These are phyloP conservation scores for Colletotrichum shisoi DNA, from an alignment of 2,329 filamentous ascomycete genomes.

Conservation along the genomic window DNA sequence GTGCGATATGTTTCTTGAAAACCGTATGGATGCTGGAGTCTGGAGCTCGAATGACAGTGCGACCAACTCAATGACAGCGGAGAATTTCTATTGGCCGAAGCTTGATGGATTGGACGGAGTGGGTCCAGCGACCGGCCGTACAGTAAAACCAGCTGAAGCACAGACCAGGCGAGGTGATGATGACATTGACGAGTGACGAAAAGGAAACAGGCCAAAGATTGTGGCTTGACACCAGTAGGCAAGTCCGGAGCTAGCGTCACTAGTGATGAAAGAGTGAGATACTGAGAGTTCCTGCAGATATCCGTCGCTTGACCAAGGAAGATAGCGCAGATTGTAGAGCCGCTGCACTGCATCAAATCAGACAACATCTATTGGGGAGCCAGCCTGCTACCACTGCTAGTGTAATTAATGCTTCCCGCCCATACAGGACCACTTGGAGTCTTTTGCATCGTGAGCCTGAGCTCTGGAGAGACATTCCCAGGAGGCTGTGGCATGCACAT, in stretches of 20 bases:
- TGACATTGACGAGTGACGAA: slow-evolving; percentile 2
- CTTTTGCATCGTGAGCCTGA: not conserved
- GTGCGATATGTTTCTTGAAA: not conserved
- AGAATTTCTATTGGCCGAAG: slow-evolving; percentile 28
- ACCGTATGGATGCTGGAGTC: rapidly evolving
- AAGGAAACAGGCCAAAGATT: slow-evolving; percentile 24
- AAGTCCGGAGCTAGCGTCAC: slow-evolving; percentile 35
- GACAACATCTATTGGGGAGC: not conserved
- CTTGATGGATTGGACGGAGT: slow-evolving; percentile 18
- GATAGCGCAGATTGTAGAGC: not conserved
- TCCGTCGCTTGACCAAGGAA: slow-evolving; percentile 14
- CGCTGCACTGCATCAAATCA: not conserved
- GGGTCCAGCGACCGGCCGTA: not conserved
- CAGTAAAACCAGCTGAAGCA: slow-evolving; percentile 33
- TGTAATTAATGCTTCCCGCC: too few species aligned
- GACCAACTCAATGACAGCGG: rapidly evolving
- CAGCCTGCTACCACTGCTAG: too few species aligned
- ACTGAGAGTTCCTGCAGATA: not conserved
- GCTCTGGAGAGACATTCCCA: not conserved
- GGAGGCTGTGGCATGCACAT: slow-evolving; percentile 4
- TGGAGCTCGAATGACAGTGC: not conserved
- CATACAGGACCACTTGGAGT: too few species aligned
- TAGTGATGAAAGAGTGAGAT: slow-evolving; percentile 31
- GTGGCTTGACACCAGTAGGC: slow-evolving; percentile 31
- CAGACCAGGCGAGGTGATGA: slow-evolving; percentile 32